Evolutionary conservation across 768 basidiomycete genomes (phyloP).

Genomic region (Postia placenta): DNA sequence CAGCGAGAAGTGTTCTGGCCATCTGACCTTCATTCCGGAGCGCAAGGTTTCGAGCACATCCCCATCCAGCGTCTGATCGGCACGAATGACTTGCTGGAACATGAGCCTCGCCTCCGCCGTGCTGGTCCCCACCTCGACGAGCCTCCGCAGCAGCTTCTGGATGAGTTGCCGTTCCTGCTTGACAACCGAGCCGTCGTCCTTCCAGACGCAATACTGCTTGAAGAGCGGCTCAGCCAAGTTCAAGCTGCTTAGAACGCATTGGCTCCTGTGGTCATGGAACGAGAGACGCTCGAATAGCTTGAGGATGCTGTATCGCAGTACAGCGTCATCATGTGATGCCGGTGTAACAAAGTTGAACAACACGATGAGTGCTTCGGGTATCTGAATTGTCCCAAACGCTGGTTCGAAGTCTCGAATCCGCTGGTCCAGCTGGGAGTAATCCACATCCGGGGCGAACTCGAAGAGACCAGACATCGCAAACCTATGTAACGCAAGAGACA

Average conservation of each 20-base stretch:
- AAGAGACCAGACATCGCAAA: conserved; percentile 56
- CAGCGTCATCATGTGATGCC: conserved; percentile 26
- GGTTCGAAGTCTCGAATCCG: conserved; percentile 35
- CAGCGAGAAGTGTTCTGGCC: conserved; percentile 75
- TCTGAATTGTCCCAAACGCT: conserved; percentile 43
- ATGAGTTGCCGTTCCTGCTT: conserved; percentile 51
- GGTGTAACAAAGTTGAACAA: conserved; percentile 46
- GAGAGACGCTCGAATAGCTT: conserved; percentile 61
- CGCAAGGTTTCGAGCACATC: conserved; percentile 70
- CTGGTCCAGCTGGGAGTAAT: conserved; percentile 38
- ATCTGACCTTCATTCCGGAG: conserved; percentile 64
- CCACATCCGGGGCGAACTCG: conserved; percentile 32
- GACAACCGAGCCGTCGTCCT: conserved; percentile 17
- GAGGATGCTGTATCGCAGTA: conserved; percentile 47
- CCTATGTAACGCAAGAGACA: conserved; percentile 62
- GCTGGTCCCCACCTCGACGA: conserved; percentile 71
- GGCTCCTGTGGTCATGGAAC: conserved; percentile 60
- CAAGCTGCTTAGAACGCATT: conserved; percentile 55
- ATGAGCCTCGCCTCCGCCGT: conserved; percentile 58
- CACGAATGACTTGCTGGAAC: conserved; percentile 50
- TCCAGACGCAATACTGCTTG: conserved; percentile 33
- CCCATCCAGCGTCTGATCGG: conserved; percentile 45
- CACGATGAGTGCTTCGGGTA: conserved; percentile 56
- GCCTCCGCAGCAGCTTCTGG: conserved; percentile 56
- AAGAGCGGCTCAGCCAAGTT: conserved; percentile 52